Evolutionary conservation across 345 rosid genomes (phyloP).

Genomic region (Gossypium sturtianum): DNA sequence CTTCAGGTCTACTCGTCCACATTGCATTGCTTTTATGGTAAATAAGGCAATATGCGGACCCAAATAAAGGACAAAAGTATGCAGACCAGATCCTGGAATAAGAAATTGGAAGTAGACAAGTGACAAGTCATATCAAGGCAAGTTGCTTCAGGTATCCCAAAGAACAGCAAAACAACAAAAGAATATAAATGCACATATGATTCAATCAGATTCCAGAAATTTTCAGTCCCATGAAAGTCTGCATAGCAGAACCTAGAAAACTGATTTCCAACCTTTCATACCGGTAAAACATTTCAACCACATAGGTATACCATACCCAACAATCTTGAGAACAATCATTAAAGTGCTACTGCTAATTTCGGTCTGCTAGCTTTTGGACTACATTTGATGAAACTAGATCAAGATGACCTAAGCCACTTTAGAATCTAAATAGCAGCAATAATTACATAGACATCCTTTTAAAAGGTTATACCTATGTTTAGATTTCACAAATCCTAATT

Average conservation of each 20-base stretch:
- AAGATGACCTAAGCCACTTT: neutral
- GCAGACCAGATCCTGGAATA: slow-evolving; percentile 89
- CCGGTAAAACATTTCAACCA: neutral
- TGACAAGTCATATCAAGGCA: neutral
- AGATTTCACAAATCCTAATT: neutral
- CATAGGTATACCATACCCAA: neutral
- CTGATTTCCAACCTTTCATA: neutral
- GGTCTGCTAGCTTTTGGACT: neutral
- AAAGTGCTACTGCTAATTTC: neutral
- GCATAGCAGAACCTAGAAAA: neutral
- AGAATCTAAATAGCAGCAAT: neutral
- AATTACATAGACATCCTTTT: neutral
- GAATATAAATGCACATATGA: neutral
- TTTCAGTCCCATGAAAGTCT: neutral
- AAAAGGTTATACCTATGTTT: neutral
- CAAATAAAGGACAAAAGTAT: slow-evolving; percentile 96
- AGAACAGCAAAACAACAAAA: neutral
- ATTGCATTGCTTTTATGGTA: slow-evolving; percentile 89
- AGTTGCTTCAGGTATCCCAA: neutral
- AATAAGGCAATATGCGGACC: slow-evolving; percentile 96
- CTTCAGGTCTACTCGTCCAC: slow-evolving; percentile 92
- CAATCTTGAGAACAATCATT: neutral
- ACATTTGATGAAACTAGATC: neutral
- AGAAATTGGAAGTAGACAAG: neutral
- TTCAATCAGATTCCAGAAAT: neutral